Evolutionary conservation across 2,329 filamentous ascomycete genomes (phyloP), one percentile per base, ranked within the genome.

Genomic region (Plenodomus biglobosus): DNA sequence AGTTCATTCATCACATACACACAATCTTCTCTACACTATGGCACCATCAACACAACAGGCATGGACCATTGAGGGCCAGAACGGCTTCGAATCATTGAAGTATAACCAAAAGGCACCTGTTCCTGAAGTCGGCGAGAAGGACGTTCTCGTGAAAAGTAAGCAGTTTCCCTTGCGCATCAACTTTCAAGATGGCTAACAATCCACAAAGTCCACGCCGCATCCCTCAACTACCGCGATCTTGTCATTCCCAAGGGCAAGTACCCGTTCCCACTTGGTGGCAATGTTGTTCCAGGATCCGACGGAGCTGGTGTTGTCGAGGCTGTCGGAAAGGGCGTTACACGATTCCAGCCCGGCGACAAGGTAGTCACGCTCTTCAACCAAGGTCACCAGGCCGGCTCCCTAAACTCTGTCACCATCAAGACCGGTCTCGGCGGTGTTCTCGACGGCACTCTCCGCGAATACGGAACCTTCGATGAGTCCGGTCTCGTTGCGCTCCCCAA

Each of bases 371-470:
- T 87, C 56, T 88, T 88, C 76, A 83, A 81, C 64, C 80, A 83
- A 62, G 73, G 65, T 10, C 82, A 84, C 58, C 72, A 81, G 42
- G 79, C 73, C 20, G 80, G 79, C 37, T 72, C 73, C 1, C 66
- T 82, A 16, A 72, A 73, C 21, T 56, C 52, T 16, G 39, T 64
- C 15, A 64, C 67, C 22, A 52, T 77, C 3, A 45, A 51, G 0
- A 83, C 83, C 1, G 86, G 86, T 2, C 79, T 91, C 1, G 88
- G 88, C 45, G 87, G 86, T 40, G 77, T 77, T 10, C 46, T 87
- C 1, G 82, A 91, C 60, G 89, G 89, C 48, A 81, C 80, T 0
- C 77, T 92, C 20, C 81, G 86, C 38, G 77, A 86, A 58, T 84
- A 87, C 56, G 87, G 75, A 50, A 80, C 83, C 10, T 90, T 88